Base-by-base conservation (phyloP, 2,329 filamentous ascomycete genomes). In the Aspergillus terreus region DNA sequence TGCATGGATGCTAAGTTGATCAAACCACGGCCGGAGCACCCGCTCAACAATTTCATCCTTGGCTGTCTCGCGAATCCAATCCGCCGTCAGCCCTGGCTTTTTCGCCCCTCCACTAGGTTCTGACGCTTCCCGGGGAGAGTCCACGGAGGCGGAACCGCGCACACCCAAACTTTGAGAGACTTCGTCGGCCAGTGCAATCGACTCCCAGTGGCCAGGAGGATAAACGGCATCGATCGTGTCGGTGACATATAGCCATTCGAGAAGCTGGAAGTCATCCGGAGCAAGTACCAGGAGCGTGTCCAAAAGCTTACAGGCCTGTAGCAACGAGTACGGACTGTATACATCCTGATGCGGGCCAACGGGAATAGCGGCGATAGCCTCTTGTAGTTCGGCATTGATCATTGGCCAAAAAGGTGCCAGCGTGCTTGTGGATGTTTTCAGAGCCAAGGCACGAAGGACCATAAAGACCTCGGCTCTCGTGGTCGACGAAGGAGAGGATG, bases 161-260 rank as follows among this genome's bases (percentile, higher is more conserved):
- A 76, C 76, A 12, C 84, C 83, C 1, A 96, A 77, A 50, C 86
- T 85, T 59, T 95, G 89, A 0, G 89, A 87, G 7, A 96, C 78
- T 63, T 94, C 88, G 61, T 97, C 94, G 0, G 88, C 87, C 4
- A 97, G 80, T 2, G 90, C 90, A 2, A 88, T 76, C 1, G 90
- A 81, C 54, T 84, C 80, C 73, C 86, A 86, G 47, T 78, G 76
- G 12, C 83, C 74, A 0, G 90, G 85, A 11, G 88, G 85, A 71
- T 99, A 95, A 32, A 99, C 88, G 1, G 94, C 92, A 63, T 99
- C 94, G 58, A 96, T 92, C 12, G 92, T 97, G 71, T 99, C 94
- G 1, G 91, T 95, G 50, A 99, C 86, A 70, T 96, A 99, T 4
- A 97, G 82, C 94, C 94, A 99, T 75, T 96, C 90, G 63, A 95